phyloP scores from a whole-genome alignment of 345 rosid species.

The Anastatica hierochuntica region DNA sequence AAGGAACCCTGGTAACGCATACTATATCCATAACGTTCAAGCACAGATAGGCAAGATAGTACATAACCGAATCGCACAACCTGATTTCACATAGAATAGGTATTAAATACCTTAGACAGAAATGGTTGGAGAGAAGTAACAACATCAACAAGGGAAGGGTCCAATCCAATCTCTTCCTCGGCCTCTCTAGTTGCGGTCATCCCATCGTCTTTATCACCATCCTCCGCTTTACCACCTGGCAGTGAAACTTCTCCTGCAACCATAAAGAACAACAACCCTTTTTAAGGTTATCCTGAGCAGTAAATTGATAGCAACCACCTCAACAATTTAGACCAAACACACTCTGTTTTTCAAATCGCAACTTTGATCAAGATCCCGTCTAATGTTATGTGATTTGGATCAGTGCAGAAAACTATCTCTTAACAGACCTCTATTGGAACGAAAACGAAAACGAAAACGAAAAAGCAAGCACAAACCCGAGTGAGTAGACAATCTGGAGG shows the following conservation, averaged over 20 bases:
- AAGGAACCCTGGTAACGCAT: not conserved
- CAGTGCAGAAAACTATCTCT: no score
- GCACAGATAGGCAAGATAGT: not conserved
- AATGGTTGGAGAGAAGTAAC: constrained; percentile 76
- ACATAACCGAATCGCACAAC: no score
- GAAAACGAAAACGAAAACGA: not conserved
- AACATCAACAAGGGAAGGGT: constrained; percentile 54
- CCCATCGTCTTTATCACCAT: constrained; percentile 46
- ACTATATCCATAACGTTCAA: no score
- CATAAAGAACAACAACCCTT: not conserved
- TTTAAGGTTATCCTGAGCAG: no score
- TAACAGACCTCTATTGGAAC: no score
- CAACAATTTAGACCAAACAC: no score
- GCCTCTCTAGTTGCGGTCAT: constrained; percentile 52
- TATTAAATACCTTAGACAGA: constrained; percentile 68
- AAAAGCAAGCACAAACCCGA: constrained; percentile 55
- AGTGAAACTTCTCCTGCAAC: constrained; percentile 61
- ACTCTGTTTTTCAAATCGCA: no score
- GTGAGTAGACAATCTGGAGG: constrained; percentile 58
- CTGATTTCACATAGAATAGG: no score
- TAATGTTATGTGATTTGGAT: no score
- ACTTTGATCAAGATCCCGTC: no score
- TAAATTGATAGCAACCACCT: not conserved
- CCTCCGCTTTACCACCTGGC: constrained; percentile 65
- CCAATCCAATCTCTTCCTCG: constrained; percentile 55